Conservation (phyloP, 2,329 filamentous ascomycete species). For the Emmonsiellopsis sp. region DNA sequence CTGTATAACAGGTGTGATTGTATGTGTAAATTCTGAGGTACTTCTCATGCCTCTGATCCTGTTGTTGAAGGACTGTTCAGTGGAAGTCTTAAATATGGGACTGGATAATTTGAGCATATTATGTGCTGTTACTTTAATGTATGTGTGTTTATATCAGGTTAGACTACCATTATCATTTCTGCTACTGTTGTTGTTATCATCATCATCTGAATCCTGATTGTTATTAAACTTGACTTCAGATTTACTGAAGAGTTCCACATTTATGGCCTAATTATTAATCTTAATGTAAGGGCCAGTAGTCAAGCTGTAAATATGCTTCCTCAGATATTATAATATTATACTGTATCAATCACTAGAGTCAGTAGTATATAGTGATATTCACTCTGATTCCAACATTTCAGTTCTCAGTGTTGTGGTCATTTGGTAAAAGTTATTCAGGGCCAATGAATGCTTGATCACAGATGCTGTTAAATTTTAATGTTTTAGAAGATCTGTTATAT, state of each 20-base stretch:
- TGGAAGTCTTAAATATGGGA: no score
- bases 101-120: no score
- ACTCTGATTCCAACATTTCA: background rate
- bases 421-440: background rate
- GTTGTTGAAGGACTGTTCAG: no score
- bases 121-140: no score
- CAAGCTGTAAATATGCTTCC: background rate
- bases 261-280: background rate
- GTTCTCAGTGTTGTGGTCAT: background rate
- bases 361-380: background rate
- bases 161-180: no score
- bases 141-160: no score
- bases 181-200: background rate
- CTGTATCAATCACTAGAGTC: background rate
- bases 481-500: background rate
- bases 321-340: background rate
- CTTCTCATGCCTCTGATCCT: no score
- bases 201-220: background rate
- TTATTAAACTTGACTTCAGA: background rate
- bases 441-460: background rate
- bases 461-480: background rate
- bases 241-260: background rate
- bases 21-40: no score
- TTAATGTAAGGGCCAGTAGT: background rate
- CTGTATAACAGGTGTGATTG: no score